Base-by-base conservation (phyloP, 345 rosid genomes). In the Sapria himalayana region DNA sequence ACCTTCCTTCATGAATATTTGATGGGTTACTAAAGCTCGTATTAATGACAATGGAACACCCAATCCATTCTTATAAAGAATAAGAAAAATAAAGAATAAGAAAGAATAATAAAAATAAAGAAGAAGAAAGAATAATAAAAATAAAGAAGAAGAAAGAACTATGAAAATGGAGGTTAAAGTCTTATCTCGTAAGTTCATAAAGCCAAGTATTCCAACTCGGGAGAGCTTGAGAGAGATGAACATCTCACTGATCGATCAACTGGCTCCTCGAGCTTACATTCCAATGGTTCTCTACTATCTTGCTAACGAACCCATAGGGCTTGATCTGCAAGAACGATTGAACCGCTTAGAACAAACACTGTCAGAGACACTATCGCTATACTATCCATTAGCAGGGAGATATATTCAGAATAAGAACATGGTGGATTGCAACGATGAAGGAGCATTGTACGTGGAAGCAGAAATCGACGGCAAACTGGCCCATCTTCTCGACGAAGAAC, bases 301-400 rank as follows among this genome's bases (percentile, higher is more conserved):
- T 13, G 29, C 20, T 2, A n/a, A 18, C 5, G 38, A 16, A 2
- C 14, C 25, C 11, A 2, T 22, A 52, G 56, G 47, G 36, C 44
- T 22, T 37, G 10, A 12, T 9, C 8, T 37, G 11, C 15, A 22
- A 15, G 15, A 23, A 36, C 16, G 22, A 23, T 11, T 23, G 9
- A 33, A 16, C 21, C 13, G 9, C n/a, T 2, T 19, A 4, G 17
- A 49, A 53, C 4, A 58, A 54, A 43, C 64, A 3, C 9, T 33
- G 10, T 50, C 64, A 1, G 17, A 43, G n/a, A 15, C 48, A 2
- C 40, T 64, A 24, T 1, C 41, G 13, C 42, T 9, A 6, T 64
- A 43, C 37, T 59, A 59, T 39, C 65, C 65, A 8, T 29, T 64
- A 36, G 57, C 62, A 0, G 70, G 62, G 15, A 55, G 56, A 56